A percentile compares a stretch with the other conserved stretches of the same genome.
Conservation (phyloP, 495 filamentous ascomycete species). For the Aspergillus affinis region DNA sequence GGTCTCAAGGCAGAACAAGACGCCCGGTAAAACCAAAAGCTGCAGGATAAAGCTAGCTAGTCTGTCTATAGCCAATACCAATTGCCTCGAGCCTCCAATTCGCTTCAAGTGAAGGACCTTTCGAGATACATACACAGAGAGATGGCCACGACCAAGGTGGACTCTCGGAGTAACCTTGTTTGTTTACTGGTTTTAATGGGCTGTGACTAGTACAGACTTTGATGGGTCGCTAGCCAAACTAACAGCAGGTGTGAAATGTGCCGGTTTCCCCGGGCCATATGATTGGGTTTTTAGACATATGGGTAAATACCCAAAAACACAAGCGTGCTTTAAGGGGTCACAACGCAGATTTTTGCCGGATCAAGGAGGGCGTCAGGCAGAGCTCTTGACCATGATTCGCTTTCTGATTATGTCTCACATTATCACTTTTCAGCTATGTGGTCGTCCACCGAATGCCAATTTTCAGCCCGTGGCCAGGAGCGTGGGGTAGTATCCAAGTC, state of each 20-base stretch:
- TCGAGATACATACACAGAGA: neutral
- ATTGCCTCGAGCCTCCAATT: neutral
- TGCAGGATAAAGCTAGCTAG: neutral
- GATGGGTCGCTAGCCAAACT: neutral
- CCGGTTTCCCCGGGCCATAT: neutral
- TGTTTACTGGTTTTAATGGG: neutral
- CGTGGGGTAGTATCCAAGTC: neutral
- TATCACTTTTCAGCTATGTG: neutral
- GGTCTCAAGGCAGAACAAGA: neutral
- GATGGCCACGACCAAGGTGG: neutral
- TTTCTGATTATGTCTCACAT: neutral
- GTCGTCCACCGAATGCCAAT: neutral
- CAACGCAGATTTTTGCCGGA: neutral
- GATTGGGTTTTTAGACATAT: neutral
- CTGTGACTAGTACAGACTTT: neutral
- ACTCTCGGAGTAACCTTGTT: neutral
- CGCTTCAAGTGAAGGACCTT: neutral
- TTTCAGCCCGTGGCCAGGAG: neutral
- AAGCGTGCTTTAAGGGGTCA: neutral
- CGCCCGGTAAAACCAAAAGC: neutral
- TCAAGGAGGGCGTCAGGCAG: neutral
- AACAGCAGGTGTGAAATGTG: neutral
- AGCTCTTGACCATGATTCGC: neutral
- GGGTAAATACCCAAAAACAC: neutral
- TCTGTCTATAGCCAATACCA: neutral